These are phyloP conservation scores for Ustilago tritici DNA, from an alignment of 1,284 basidiomycete genomes.

Conservation along the genomic window DNA sequence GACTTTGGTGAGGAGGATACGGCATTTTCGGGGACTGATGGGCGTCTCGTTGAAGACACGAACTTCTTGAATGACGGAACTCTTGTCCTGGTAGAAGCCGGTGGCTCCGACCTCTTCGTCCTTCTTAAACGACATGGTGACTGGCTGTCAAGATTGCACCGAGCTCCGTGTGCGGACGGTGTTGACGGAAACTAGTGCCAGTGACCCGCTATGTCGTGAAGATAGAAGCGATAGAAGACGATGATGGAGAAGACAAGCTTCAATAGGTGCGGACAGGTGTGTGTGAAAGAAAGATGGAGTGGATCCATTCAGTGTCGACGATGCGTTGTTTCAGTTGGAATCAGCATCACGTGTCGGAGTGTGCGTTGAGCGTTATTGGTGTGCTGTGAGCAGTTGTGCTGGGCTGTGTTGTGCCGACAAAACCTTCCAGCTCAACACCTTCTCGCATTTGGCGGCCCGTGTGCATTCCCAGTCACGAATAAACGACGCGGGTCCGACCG, in stretches of 20 bases:
- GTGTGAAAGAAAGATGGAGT: constrained; percentile 3
- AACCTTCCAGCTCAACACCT: constrained; percentile 49
- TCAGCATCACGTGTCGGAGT: constrained; percentile 19
- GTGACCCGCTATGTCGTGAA: constrained; percentile 15
- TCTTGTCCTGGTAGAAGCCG: constrained; percentile 69
- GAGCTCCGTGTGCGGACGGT: constrained; percentile 9
- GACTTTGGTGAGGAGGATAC: constrained; percentile 93
- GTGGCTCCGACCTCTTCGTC: constrained; percentile 65
- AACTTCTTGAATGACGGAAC: constrained; percentile 81
- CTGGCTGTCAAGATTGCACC: constrained; percentile 4
- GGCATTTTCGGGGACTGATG: constrained; percentile 87
- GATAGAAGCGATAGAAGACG: neutral
- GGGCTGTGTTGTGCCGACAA: constrained; percentile 5
- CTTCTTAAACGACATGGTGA: constrained; percentile 69
- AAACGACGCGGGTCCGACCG: constrained; percentile 21
- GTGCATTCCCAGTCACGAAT: constrained; percentile 6
- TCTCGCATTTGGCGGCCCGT: neutral
- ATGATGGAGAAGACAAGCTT: neutral
- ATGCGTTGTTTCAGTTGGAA: constrained; percentile 8
- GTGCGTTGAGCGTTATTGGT: constrained; percentile 9
- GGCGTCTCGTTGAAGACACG: constrained; percentile 99
- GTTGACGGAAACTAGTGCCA: constrained; percentile 7
- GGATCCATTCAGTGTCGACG: constrained; percentile 8
- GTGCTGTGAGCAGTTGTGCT: neutral
- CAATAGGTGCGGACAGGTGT: neutral